Evolutionary conservation across 208 protist species (phyloP), one percentile per base, ranked within the genome.

Genomic region (Acanthamoeba lugdunensis): DNA sequence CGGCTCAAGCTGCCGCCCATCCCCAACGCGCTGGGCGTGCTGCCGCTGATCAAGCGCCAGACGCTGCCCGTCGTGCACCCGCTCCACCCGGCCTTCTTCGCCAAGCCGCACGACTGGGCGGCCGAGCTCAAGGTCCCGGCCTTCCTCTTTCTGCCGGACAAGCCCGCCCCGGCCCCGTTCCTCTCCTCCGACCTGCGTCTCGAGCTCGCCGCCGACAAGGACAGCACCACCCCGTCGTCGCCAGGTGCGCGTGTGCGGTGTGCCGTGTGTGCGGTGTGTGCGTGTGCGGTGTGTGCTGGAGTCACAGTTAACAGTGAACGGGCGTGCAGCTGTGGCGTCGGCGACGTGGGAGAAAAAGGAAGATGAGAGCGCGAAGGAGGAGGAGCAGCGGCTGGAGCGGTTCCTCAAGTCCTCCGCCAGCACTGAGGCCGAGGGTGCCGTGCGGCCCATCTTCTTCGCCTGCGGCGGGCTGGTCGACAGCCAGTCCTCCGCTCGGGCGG

Each of bases 71-170:
- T 77, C 28, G 18, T 77, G 11, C 18, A 77, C 37, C 21, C 69
- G 69, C 69, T 77, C 37, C 69, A 77, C 69, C 69, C 69, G 69
- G 37, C 69, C 69, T 77, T 77, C 69, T 77, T 77, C 28, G 30
- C 69, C 69, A 77, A 77, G 69, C 69, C 69, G 5, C 30, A 77
- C 37, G 69, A 77, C 69, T 77, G 69, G 69, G 21, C 69, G 9
- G n/a, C 69, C n/a, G 69, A 77, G 69, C 69, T 77, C 30, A 77
- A 77, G 69, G 69, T 77, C 11, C 69, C 69, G 28, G 69, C 69
- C 7, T 77, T 77, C 28, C 30, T 77, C 28, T 77, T 77, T 30
- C 69, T 77, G 21, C 69, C 69, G 7, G 28, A 77, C n/a, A 28
- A 41, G 28, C n/a, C 69, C 13, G 69, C 69, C 5, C 69, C 69